These are phyloP conservation scores for Knufia petricola DNA, from an alignment of 2,329 filamentous ascomycete genomes.

Conservation along the genomic window DNA sequence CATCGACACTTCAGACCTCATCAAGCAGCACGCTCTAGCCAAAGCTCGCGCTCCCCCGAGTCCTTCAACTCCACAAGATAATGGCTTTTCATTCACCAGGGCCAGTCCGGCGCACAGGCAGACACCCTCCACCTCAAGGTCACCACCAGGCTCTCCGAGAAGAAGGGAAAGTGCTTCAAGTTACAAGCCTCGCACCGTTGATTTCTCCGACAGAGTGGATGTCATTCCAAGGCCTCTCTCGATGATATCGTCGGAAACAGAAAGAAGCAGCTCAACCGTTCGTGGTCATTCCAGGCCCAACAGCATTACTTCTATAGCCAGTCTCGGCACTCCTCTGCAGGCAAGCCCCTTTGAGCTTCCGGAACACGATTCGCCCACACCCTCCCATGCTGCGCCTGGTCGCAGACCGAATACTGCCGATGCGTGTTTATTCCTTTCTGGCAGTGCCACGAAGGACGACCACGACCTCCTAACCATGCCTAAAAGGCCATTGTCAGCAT, in stretches of 20 bases:
- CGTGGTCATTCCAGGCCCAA: conserved; percentile 64
- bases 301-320: conserved; percentile 66
- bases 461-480: conserved; percentile 14
- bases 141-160: conserved; percentile 18
- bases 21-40: conserved; percentile 50
- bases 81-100: background rate
- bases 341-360: background rate
- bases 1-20: conserved; percentile 50
- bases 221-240: conserved; percentile 77
- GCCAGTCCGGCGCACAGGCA: conserved; percentile 4
- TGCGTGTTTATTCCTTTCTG: conserved; percentile 23
- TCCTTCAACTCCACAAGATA: conserved; percentile 25
- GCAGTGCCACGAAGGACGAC: conserved; percentile 5
- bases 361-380: background rate
- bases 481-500: conserved; percentile 35
- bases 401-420: conserved; percentile 37
- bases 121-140: conserved; percentile 13
- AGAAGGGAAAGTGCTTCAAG: conserved; percentile 27
- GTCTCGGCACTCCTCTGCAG: conserved; percentile 40
- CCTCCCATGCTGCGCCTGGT: conserved; percentile 15
- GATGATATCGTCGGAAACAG: conserved; percentile 72
- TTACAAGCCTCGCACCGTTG: conserved; percentile 51
- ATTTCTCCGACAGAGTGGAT: conserved; percentile 75
- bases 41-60: conserved; percentile 52
- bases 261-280: conserved; percentile 61